Percentiles rank a stretch among this genome's conserved stretches.
Evolutionary conservation across 78 protist species (phyloP).

Genomic region (Planoprotostelium fungivorum): DNA sequence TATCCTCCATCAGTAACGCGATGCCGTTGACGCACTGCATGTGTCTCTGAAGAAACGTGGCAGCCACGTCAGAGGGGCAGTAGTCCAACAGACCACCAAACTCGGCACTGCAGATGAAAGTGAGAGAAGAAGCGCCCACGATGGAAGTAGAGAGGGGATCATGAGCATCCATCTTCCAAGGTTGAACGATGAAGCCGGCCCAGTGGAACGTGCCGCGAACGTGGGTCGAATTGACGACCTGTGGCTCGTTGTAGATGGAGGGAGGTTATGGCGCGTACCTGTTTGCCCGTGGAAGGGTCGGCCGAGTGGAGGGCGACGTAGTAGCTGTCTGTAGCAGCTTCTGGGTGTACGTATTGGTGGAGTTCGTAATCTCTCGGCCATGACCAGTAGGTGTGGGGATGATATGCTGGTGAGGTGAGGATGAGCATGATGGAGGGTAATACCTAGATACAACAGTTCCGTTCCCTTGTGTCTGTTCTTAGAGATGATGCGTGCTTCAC

Average conservation of each 20-base stretch:
- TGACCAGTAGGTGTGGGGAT: not conserved
- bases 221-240: not conserved
- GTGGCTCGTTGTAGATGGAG: too few relatives aligned
- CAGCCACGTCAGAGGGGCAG: not conserved
- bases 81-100: not conserved
- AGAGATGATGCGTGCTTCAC: not conserved
- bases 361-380: not conserved
- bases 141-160: not conserved
- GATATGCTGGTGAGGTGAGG: not conserved
- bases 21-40: not conserved
- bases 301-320: not conserved
- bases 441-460: not conserved
- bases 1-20: not conserved
- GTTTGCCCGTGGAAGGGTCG: not conserved
- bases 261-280: too few relatives aligned
- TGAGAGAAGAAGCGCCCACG: not conserved
- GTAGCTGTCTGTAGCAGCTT: not conserved
- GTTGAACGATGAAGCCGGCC: not conserved
- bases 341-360: not conserved
- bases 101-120: not conserved
- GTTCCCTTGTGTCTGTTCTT: not conserved
- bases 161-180: not conserved
- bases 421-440: not conserved
- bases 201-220: not conserved
- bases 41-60: not conserved